phyloP scores from a whole-genome alignment of 1,284 basidiomycete genomes.

The Rhodotorula sp. region DNA sequence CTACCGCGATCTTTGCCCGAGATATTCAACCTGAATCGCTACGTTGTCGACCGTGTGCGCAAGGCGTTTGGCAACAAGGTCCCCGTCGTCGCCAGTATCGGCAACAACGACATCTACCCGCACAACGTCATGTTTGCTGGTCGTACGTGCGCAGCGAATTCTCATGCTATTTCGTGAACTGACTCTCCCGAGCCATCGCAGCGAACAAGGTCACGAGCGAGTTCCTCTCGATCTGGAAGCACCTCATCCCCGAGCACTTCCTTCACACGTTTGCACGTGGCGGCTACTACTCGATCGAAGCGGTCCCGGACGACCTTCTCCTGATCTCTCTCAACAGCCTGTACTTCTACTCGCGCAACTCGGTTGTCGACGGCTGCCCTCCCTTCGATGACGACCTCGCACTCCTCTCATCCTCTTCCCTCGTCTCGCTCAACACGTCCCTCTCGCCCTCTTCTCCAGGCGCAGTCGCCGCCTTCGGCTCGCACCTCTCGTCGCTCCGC shows the following conservation, averaged over 20 bases:
- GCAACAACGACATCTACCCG: slow-evolving; percentile 54
- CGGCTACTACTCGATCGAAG: slow-evolving; percentile 80
- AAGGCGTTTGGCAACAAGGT: slow-evolving; percentile 69
- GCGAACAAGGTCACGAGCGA: slow-evolving; percentile 65
- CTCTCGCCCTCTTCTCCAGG: slow-evolving; percentile 6
- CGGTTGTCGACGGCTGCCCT: slow-evolving; percentile 59
- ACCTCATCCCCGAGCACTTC: slow-evolving; percentile 78
- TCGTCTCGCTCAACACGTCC: background rate
- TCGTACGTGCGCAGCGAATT: background rate
- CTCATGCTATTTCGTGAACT: too few relatives aligned
- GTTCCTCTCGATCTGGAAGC: slow-evolving; percentile 74
- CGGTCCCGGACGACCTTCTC: slow-evolving; percentile 67
- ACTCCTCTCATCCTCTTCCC: background rate
- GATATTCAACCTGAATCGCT: slow-evolving; percentile 74
- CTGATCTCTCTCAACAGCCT: slow-evolving; percentile 87
- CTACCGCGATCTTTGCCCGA: slow-evolving; percentile 77
- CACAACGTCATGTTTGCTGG: slow-evolving; percentile 49
- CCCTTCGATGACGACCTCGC: slow-evolving; percentile 11
- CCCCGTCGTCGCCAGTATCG: slow-evolving; percentile 79
- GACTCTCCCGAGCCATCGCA: background rate
- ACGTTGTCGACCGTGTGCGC: slow-evolving; percentile 70
- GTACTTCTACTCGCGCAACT: slow-evolving; percentile 90
- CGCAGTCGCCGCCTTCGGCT: slow-evolving; percentile 3
- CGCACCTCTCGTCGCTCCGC: background rate
- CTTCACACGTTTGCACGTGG: slow-evolving; percentile 61